Evolutionary conservation across 148 eudicot species (phyloP).

Genomic region (Vaccinium darrowii): DNA sequence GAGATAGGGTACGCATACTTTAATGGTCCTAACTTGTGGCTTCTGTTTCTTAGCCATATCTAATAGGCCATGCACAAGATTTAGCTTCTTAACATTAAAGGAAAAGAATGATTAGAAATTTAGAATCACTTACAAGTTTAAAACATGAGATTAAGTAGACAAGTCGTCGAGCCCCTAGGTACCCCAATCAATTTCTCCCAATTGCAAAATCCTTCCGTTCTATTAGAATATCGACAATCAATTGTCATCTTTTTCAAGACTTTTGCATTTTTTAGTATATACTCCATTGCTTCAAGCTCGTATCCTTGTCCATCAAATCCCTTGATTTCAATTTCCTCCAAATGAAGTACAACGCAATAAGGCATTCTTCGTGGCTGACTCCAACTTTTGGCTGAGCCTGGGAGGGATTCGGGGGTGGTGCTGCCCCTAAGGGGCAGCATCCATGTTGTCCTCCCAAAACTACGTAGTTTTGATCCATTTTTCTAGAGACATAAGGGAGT

Average conservation of each 20-base stretch:
- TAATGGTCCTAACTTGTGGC: no score
- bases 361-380: background rate
- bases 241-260: background rate
- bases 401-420: no score
- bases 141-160: background rate
- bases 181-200: background rate
- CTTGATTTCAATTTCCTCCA: background rate
- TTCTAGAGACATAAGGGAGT: no score
- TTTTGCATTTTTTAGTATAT: background rate
- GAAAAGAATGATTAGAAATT: background rate
- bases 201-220: background rate
- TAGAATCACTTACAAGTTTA: background rate
- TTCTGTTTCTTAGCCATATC: background rate
- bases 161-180: background rate
- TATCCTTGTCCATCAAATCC: background rate
- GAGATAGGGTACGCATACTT: no score
- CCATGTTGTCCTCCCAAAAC: no score
- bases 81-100: background rate
- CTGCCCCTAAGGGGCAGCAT: no score
- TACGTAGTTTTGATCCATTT: no score
- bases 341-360: background rate
- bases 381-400: background rate
- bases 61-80: no score
- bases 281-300: background rate
- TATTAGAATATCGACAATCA: background rate